phyloP scores from a whole-genome alignment of 2,329 filamentous ascomycete species.

The Aureobasidium vineae region DNA sequence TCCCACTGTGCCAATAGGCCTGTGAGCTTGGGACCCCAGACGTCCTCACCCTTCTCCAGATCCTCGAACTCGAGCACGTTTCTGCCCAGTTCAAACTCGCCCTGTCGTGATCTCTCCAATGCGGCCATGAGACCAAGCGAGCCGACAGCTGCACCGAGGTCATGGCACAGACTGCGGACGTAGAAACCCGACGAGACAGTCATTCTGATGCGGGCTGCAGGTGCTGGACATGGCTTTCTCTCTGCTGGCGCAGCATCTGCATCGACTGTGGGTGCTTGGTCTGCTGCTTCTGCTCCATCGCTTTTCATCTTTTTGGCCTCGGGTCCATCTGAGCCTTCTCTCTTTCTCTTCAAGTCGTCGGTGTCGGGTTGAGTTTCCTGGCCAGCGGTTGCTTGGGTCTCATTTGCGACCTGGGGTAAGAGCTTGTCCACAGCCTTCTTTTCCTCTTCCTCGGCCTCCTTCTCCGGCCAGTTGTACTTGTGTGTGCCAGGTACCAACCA shows the following conservation, averaged over 20 bases:
- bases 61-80: slow-evolving; percentile 80
- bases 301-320: slow-evolving; percentile 26
- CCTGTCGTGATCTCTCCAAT: slow-evolving; percentile 76
- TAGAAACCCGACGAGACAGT: slow-evolving; percentile 97
- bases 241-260: neutral
- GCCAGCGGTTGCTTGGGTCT: slow-evolving; percentile 30
- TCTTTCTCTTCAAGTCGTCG: slow-evolving; percentile 36
- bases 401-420: slow-evolving; percentile 41
- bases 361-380: slow-evolving; percentile 29
- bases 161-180: slow-evolving; percentile 88
- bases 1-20: slow-evolving; percentile 17
- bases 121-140: slow-evolving; percentile 85
- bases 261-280: slow-evolving; percentile 10
- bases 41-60: slow-evolving; percentile 69
- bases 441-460: slow-evolving; percentile 73
- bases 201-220: slow-evolving; percentile 81
- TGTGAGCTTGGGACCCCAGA: slow-evolving; percentile 74
- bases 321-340: slow-evolving; percentile 31
- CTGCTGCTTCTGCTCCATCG: slow-evolving; percentile 23
- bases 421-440: slow-evolving; percentile 72
- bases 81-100: slow-evolving; percentile 69
- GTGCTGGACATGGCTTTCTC: slow-evolving; percentile 45
- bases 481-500: slow-evolving; percentile 82
- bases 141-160: slow-evolving; percentile 77
- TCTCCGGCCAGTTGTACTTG: slow-evolving; percentile 71